Evolutionary conservation across 2,329 filamentous ascomycete species (phyloP), one percentile per base, ranked within the genome.

Genomic region (Botryosphaeria dothidea): DNA sequence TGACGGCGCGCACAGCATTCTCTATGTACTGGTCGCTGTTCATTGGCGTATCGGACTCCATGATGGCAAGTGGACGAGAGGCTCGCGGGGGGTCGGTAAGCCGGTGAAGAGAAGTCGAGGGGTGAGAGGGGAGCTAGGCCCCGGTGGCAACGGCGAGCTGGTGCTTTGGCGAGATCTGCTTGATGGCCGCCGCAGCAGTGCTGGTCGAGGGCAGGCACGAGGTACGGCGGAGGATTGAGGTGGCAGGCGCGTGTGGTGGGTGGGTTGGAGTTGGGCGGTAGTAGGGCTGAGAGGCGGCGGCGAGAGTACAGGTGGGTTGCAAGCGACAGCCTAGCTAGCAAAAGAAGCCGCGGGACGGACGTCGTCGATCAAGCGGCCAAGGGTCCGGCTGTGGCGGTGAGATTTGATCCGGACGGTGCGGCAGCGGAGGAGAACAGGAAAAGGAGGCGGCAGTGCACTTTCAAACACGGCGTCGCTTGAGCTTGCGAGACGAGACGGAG

Each of bases 1-100:
- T 89, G 75, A 99, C 93, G 67, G 95, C 95, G 78, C 92, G 92
- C 75, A 94, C 90, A 72, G 92, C 91, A 87, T 92, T 94, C 82
- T 97, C 92, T 76, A 97, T 75, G 73, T 82, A 83, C 51, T 75
- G 71, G 69, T 80, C 78, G 70, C 78, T 75, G 67, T 73, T 67
- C 25, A 64, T 64, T 71, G 74, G 72, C 64, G 70, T 69, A 52
- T 71, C 73, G 71, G 77, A 75, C 75, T 78, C 78, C 68, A 52
- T 72, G 72, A 71, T 48, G 45, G 60, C 48, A 56, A 49, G 23
- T n/a, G n/a, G 51, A 27, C 38, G 25, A 23, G 49, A 21, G 45
- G 19, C 25, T 36, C 34, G 4, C 38, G 34, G 17, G 38, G 46
- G 48, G n/a, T n/a, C 34, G 46, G 43, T 61, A 38, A n/a, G 25